phyloP scores from a whole-genome alignment of 495 filamentous ascomycete species.

The Penicillium pancosmium region DNA sequence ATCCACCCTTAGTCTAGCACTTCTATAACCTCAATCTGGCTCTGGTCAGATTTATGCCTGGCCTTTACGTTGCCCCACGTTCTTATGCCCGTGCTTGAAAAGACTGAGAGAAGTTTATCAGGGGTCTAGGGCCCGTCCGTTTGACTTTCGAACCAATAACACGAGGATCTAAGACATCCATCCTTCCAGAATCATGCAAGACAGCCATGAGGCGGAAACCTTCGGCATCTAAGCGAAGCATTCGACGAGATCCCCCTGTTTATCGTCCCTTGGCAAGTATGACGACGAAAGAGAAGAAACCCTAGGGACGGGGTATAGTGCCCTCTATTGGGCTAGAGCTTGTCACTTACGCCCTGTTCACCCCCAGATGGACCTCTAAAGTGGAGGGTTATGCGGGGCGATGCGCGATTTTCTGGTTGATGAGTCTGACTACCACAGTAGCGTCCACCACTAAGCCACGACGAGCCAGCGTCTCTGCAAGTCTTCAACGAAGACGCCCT shows the following conservation, averaged over 20 bases:
- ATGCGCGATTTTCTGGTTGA: constrained; percentile 26
- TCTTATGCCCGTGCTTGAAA: neutral
- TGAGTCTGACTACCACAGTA: constrained; percentile 11
- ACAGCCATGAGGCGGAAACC: constrained; percentile 1
- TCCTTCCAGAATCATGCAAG: constrained; percentile 14
- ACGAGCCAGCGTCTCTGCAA: constrained; percentile 16
- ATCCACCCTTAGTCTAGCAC: neutral
- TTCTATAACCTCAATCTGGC: constrained; percentile 14
- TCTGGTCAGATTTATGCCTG: constrained; percentile 15
- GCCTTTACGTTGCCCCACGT: neutral
- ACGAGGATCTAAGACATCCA: constrained; percentile 4
- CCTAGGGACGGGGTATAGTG: neutral
- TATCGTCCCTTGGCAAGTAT: constrained; percentile 9
- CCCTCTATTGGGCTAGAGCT: neutral
- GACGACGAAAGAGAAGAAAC: constrained; percentile 7
- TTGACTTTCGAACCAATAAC: constrained; percentile 4
- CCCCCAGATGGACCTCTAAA: constrained; percentile 2
- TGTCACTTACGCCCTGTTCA: neutral
- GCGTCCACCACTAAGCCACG: constrained; percentile 16
- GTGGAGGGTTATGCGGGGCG: constrained; percentile 5
- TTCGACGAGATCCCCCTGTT: constrained; percentile 12
- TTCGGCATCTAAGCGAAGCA: constrained; percentile 18
- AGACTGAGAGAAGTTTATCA: neutral
- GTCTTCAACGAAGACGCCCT: constrained; percentile 14
- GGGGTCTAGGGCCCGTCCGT: neutral